These are phyloP conservation scores for Entomortierella chlamydospora DNA, from an alignment of 192 early-diverging fungal species.

Conservation along the genomic window DNA sequence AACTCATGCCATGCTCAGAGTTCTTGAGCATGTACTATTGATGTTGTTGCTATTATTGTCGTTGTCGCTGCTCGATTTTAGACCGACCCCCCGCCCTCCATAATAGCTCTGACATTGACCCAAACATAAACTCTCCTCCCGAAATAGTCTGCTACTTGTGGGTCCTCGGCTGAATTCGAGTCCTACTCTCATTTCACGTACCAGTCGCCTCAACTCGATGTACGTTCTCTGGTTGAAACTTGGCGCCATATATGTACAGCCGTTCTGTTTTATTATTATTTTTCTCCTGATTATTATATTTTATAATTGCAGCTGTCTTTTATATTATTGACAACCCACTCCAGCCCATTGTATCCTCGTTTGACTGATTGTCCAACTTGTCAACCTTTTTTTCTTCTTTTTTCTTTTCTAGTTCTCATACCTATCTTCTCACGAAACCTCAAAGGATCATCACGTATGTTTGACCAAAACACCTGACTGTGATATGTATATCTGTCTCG, in stretches of 20 bases:
- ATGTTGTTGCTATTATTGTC: no score
- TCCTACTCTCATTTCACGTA: conserved; percentile 23
- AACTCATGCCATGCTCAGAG: no score
- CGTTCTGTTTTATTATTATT: not conserved
- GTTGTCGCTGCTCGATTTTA: no score
- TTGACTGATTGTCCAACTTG: not conserved
- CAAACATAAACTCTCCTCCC: not conserved
- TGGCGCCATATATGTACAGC: not conserved
- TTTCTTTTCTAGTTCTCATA: conserved; percentile 19
- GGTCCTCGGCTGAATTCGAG: conserved; percentile 39
- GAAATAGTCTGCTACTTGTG: conserved; percentile 32
- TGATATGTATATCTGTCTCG: not conserved
- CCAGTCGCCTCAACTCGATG: conserved; percentile 45
- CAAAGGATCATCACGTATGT: conserved; percentile 22
- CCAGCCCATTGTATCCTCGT: not conserved
- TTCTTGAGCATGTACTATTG: no score
- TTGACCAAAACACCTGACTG: not conserved
- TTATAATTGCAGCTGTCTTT: not conserved
- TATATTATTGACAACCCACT: not conserved
- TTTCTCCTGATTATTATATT: not conserved
- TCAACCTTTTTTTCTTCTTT: not conserved
- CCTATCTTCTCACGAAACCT: conserved; percentile 21
- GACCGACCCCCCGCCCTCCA: no score
- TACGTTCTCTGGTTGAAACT: conserved; percentile 1
- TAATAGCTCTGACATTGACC: not conserved